A percentile compares a stretch with the other conserved stretches of the same genome.
These are phyloP conservation scores for Xerocomellus amylosporus DNA, from an alignment of 768 basidiomycete genomes.

Conservation along the genomic window DNA sequence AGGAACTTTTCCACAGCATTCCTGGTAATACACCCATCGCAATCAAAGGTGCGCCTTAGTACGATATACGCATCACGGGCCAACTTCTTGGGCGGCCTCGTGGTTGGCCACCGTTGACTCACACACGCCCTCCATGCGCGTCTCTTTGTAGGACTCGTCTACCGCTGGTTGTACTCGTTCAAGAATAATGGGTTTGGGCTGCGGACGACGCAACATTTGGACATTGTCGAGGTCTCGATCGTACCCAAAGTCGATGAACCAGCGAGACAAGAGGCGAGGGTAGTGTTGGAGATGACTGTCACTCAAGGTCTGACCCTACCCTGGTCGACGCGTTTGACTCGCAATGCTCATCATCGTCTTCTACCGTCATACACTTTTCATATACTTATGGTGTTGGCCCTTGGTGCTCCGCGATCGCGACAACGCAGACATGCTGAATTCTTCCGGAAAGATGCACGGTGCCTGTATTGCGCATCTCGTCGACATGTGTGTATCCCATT, in stretches of 20 bases:
- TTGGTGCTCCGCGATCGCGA: not conserved
- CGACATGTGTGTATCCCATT: conserved; percentile 38
- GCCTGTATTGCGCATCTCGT: conserved; percentile 45
- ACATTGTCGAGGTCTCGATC: conserved; percentile 41
- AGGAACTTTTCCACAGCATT: not conserved
- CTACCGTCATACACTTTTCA: not conserved
- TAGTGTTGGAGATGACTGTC: conserved; percentile 43
- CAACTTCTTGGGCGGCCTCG: no score
- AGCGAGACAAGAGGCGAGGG: conserved; percentile 34
- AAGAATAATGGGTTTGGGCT: conserved; percentile 18
- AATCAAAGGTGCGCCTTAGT: conserved; percentile 20
- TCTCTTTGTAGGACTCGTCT: conserved; percentile 31
- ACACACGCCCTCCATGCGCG: not conserved
- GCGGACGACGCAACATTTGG: conserved; percentile 8
- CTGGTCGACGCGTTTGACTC: not conserved
- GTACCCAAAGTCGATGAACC: conserved; percentile 36
- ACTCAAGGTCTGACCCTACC: conserved; percentile 36
- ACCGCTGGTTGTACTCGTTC: conserved; percentile 39
- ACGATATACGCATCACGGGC: not conserved
- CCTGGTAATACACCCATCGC: conserved; percentile 21
- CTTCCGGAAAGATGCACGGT: conserved; percentile 36
- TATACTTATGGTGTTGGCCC: not conserved
- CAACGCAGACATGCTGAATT: conserved; percentile 44
- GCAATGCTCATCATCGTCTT: not conserved
- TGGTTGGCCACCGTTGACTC: not conserved